Evolutionary conservation across 345 rosid species (phyloP).

Genomic region (Salix purpurea): DNA sequence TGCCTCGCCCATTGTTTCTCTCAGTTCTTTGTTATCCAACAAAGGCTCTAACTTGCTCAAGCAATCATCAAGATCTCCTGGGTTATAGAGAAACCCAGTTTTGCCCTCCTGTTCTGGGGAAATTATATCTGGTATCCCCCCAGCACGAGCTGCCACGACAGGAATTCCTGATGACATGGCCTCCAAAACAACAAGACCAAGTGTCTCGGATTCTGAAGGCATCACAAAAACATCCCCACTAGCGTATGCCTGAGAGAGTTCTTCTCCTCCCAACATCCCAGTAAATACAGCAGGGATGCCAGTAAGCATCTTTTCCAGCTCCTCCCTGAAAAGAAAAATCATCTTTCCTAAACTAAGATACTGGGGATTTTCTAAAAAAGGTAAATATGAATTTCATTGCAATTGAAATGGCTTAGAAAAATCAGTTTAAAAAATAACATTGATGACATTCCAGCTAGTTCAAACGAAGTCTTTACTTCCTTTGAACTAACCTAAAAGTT

Average conservation of each 20-base stretch:
- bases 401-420: background rate
- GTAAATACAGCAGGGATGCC: constrained; percentile 94
- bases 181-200: constrained; percentile 90
- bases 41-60: constrained; percentile 58
- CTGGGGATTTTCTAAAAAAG: too few relatives aligned
- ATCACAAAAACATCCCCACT: constrained; percentile 92
- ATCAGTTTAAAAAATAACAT: background rate
- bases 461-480: background rate
- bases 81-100: constrained; percentile 67
- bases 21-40: constrained; percentile 43
- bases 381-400: background rate
- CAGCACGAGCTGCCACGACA: constrained; percentile 88
- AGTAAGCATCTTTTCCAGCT: constrained; percentile 70
- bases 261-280: constrained; percentile 84
- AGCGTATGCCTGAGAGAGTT: constrained; percentile 93
- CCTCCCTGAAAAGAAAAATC: constrained; percentile 52
- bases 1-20: constrained; percentile 75
- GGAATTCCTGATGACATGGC: constrained; percentile 97
- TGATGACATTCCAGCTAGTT: background rate
- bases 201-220: constrained; percentile 98
- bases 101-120: constrained; percentile 85
- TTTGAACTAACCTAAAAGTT: background rate
- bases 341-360: background rate
- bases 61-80: constrained; percentile 88
- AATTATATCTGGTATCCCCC: constrained; percentile 94